A percentile compares a stretch with the other conserved stretches of the same genome.
Conservation (phyloP, 148 eudicot genomes). For the Amaranthus hypochondriacus region DNA sequence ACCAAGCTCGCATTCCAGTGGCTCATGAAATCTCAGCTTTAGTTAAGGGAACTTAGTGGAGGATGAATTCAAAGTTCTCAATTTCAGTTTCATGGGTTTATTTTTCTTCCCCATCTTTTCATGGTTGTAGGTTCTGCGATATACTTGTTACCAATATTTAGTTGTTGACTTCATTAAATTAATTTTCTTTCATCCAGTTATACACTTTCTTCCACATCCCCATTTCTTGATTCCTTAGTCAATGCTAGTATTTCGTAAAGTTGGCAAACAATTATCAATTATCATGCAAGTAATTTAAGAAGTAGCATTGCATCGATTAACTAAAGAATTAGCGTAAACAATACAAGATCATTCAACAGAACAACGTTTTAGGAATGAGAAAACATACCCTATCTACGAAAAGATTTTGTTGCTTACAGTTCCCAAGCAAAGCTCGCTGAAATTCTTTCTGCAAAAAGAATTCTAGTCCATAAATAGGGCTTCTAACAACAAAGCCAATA, state of each 20-base stretch:
- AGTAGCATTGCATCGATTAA: not conserved
- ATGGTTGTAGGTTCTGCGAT: no score
- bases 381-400: constrained; percentile 36
- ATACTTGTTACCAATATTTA: not conserved
- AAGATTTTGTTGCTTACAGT: constrained; percentile 27
- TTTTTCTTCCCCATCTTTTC: not conserved
- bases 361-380: not conserved
- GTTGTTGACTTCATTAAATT: not conserved
- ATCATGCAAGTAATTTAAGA: not conserved
- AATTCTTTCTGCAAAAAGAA: constrained; percentile 32
- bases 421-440: constrained; percentile 38
- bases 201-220: not conserved
- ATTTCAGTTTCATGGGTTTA: not conserved
- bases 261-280: not conserved
- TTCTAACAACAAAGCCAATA: not conserved
- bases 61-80: not conserved
- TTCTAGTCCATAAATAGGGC: not conserved
- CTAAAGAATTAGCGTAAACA: not conserved
- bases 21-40: not conserved
- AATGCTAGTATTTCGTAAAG: not conserved
- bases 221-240: not conserved
- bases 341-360: not conserved
- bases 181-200: not conserved
- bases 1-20: not conserved
- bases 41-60: not conserved